Conservation (phyloP, 768 basidiomycete species). For the Omphalotus guepiniiformis region DNA sequence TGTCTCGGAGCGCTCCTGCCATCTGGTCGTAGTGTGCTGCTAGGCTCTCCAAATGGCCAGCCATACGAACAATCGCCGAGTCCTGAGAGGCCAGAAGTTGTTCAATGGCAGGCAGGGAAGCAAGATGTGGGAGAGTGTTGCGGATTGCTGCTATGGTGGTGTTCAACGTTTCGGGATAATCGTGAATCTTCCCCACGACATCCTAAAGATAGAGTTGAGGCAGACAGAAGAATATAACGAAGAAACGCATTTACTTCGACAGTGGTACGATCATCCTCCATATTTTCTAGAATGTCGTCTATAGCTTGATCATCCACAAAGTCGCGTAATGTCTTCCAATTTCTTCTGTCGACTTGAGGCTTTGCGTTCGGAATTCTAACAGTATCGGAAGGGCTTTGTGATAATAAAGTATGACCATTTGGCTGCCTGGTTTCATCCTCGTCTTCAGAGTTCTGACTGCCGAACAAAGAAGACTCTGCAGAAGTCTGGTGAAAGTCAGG, state of each 20-base stretch:
- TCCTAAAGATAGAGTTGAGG: no score
- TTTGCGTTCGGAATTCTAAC: slow-evolving; percentile 24
- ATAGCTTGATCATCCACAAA: slow-evolving; percentile 83
- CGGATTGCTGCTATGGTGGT: slow-evolving; percentile 54
- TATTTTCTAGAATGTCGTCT: slow-evolving; percentile 68
- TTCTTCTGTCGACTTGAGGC: slow-evolving; percentile 41
- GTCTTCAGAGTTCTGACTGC: slow-evolving; percentile 62
- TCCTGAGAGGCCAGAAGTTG: slow-evolving; percentile 54
- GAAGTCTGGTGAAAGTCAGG: slow-evolving; percentile 70
- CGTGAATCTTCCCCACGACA: slow-evolving; percentile 55
- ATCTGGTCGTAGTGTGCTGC: slow-evolving; percentile 77
- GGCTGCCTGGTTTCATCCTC: slow-evolving; percentile 21
- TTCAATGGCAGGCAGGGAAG: slow-evolving; percentile 38
- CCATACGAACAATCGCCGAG: slow-evolving; percentile 59
- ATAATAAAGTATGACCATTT: slow-evolving; percentile 18
- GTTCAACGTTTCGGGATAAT: slow-evolving; percentile 62
- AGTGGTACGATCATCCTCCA: slow-evolving; percentile 63
- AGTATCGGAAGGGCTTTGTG: slow-evolving; percentile 41
- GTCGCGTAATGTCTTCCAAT: slow-evolving; percentile 81
- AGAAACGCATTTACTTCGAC: slow-evolving; percentile 63
- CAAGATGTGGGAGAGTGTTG: slow-evolving; percentile 40
- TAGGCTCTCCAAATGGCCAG: slow-evolving; percentile 64
- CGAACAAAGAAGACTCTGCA: slow-evolving; percentile 72
- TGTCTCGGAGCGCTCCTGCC: slow-evolving; percentile 60
- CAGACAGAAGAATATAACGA: no score